Evolutionary conservation across 1,284 basidiomycete species (phyloP), one percentile per base, ranked within the genome.

Genomic region (Sphaerobolus stellatus): DNA sequence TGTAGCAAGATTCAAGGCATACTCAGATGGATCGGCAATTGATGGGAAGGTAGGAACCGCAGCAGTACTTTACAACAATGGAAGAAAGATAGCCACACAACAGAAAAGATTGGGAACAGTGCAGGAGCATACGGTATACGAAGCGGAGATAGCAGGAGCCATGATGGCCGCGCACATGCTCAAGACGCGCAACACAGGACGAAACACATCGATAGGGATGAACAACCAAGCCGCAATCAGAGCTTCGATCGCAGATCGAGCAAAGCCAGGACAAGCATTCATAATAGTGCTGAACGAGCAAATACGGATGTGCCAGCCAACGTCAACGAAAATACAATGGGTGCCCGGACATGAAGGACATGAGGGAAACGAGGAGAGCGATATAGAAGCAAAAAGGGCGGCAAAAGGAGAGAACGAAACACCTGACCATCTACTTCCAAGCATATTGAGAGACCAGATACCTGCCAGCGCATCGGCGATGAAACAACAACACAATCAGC

Each of bases 261-360:
- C 43, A 20, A 25, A 5, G 3, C 43, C 43, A 45, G 25, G 43
- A 3, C 43, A 45, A 20, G 5, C n/a, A 5, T 25, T 45, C 5
- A 25, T 27, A 25, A 9, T 18, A 5, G 18, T 16, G 4, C 53
- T 20, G 20, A 20, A 16, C 6, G 18, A 4, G 13, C 22, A 50
- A 5, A 16, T n/a, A n/a, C n/a, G n/a, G n/a, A n/a, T n/a, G n/a
- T n/a, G 16, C n/a, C 4, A 50, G 3, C 5, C n/a, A 7, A 38
- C 7, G 7, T 3, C n/a, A 4, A 3, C 5, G 36, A n/a, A 16
- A 14, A 49, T 11, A 16, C 45, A 11, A 34, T 45, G 30, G 6
- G n/a, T 60, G 20, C 25, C 29, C 0, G 61, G 61, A 60, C 47
- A 56, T 1, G 59, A 61, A 0, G 63, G 64, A 0, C 65, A 63